Evolutionary conservation across 2,329 filamentous ascomycete species (phyloP).

Genomic region (Moelleriella libera): DNA sequence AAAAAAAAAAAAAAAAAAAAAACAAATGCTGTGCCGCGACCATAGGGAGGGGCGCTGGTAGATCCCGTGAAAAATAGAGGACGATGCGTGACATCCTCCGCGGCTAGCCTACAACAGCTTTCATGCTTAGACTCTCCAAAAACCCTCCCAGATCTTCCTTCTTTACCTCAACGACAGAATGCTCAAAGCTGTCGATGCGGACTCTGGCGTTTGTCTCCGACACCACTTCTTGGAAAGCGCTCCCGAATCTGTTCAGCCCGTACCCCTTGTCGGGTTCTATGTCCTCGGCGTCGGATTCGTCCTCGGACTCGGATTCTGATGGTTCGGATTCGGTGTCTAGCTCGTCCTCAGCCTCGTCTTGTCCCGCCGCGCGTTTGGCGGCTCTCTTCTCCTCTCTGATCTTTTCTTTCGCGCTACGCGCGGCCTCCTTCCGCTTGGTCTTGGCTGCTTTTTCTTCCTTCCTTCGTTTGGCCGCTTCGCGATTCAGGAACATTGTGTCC

Average conservation of each 20-base stretch:
- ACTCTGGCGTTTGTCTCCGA: conserved; percentile 81
- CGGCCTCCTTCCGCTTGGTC: conserved; percentile 46
- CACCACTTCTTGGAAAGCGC: conserved; percentile 90
- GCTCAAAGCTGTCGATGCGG: conserved; percentile 90
- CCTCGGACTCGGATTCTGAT: conserved; percentile 27
- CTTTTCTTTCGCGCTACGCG: conserved; percentile 40
- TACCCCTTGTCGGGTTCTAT: conserved; percentile 46
- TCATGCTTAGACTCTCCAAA: conserved; percentile 81
- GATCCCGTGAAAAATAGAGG: background rate
- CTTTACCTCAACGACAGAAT: conserved; percentile 93
- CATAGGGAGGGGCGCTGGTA: background rate
- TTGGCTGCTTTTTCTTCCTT: conserved; percentile 50
- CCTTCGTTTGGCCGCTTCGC: conserved; percentile 49
- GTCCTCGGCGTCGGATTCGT: conserved; percentile 39
- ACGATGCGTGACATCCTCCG: background rate
- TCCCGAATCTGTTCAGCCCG: conserved; percentile 80
- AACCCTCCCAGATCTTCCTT: conserved; percentile 90
- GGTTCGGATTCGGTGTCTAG: conserved; percentile 28
- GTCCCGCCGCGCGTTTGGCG: conserved; percentile 33
- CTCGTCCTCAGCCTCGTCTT: conserved; percentile 30
- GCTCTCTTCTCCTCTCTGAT: conserved; percentile 46
- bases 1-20: background rate
- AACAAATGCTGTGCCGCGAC: background rate
- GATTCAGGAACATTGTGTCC: conserved; percentile 53
- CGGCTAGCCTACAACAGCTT: conserved; percentile 53